Base-by-base conservation (phyloP, 306 rosid genomes). In the Inga leiocalycina region DNA sequence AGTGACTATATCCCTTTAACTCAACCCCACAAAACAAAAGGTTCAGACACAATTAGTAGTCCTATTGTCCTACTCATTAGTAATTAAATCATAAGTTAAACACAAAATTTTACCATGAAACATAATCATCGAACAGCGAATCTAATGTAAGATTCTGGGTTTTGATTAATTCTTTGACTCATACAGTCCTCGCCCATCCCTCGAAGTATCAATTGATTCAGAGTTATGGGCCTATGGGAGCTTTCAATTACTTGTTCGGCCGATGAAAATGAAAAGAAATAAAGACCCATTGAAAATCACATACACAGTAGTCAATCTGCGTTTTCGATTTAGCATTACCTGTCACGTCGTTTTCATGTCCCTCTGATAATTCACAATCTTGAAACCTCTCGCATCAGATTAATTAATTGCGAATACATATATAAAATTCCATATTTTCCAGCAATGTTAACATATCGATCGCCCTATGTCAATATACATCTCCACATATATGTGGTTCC, bases 331-430 rank as follows among this genome's bases (percentile, higher is more conserved):
- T 75, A 49, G 37, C 80, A 77, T 73, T 71, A 66, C 15, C 68
- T 77, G 85, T 81, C 83, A 66, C 13, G 88, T 85, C 88, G 27
- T 85, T 77, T 81, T 85, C 88, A 51, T 81, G 87, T 71, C 66
- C 6, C 79, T 49, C 85, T 72, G 62, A 85, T 81, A 76, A 61
- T 80, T 84, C 84, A 61, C 44, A 80, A 76, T 76, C 77, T 79
- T 41, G 54, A 80, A 80, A 54, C 44, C 76, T 85, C 79, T 85
- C 76, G 74, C 74, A 70, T 80, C 87, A 30, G 71, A 80, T 79
- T 75, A 51, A 80, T 79, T 75, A 51, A 51, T 51, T 48, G 54
- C 19, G 15, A 48, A 48, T 48, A 48, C 14, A 10, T 13, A 48
- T 13, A 48, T 13, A 48, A 49, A 78, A 71, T 78, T 71, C 79